Evolutionary conservation across 805 yeast genomes (phyloP), one percentile per base, ranked within the genome.

Genomic region (Naumovozyma baii): DNA sequence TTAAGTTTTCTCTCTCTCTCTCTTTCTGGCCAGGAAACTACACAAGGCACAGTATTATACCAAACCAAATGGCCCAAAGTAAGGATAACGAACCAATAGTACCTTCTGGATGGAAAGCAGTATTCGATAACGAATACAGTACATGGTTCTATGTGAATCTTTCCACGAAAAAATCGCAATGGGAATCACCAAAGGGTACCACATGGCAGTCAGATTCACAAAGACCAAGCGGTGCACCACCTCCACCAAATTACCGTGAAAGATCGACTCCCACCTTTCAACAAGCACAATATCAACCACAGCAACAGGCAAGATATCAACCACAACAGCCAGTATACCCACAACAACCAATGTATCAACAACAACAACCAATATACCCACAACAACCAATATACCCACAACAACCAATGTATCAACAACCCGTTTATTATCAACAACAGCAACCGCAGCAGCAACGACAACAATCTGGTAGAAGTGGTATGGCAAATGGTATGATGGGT

Each of bases 121-220:
- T 78, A 37, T 78, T 74, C 62, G 87, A 81, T 54, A 79, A 77
- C 9, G 68, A 78, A 41, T 82, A 82, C 56, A 68, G 71, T 37
- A 75, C 82, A 2, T 85, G 80, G 78, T 90, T 79, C 59, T 90
- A 78, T 53, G 95, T 90, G n/a, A 69, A 86, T 50, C 63, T 83
- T 47, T 53, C 68, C 13, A 74, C 84, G 12, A 80, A 83, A 43
- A 67, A 75, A 48, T 84, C 95, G 0, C 96, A 87, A 60, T 90
- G 97, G 97, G 95, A 84, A 39, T 76, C 78, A 12, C 96, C 96
- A 13, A 42, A 44, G 9, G 81, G 81, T 1, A 74, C 84, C 0
- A 56, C 49, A 1, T 72, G 73, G 55, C 59, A 64, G 8, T 36
- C 47, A 5, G 39, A 46, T 3, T 51, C 34, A 10, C 39, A 37